phyloP scores from a whole-genome alignment of 495 filamentous ascomycete species.

The Podospora bellae-mahoneyi region DNA sequence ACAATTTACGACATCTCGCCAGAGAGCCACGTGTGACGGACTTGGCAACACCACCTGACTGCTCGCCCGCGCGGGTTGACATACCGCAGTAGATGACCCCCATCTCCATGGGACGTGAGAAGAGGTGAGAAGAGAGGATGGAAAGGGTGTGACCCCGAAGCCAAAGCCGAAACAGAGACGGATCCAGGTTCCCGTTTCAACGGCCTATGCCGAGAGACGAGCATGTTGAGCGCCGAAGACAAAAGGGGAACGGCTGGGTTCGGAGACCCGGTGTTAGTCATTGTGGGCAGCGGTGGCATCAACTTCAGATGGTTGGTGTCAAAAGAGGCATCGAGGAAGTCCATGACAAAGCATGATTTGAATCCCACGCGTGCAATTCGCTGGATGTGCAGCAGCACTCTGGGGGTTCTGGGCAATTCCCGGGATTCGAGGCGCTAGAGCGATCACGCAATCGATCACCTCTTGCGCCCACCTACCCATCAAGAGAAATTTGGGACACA shows the following conservation, averaged over 20 bases:
- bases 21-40: conserved; percentile 8
- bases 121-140: background rate
- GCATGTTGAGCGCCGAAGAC: background rate
- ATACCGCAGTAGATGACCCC: background rate
- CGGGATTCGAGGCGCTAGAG: conserved; percentile 28
- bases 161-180: background rate
- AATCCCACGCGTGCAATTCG: conserved; percentile 35
- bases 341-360: conserved; percentile 32
- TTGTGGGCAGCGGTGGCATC: background rate
- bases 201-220: background rate
- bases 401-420: conserved; percentile 26
- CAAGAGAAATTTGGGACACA: conserved; percentile 24
- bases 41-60: background rate
- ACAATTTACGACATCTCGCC: conserved; percentile 11
- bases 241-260: background rate
- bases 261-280: conserved; percentile 4
- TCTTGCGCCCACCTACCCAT: conserved; percentile 20
- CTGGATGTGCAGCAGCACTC: conserved; percentile 12
- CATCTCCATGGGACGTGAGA: background rate
- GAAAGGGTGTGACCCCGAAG: background rate
- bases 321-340: background rate
- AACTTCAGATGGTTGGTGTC: background rate
- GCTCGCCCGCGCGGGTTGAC: conserved; percentile 3
- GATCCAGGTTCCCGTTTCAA: background rate
- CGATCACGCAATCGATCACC: conserved; percentile 38